phyloP scores from a whole-genome alignment of 2,329 filamentous ascomycete species.

The Pseudogymnoascus sp. region DNA sequence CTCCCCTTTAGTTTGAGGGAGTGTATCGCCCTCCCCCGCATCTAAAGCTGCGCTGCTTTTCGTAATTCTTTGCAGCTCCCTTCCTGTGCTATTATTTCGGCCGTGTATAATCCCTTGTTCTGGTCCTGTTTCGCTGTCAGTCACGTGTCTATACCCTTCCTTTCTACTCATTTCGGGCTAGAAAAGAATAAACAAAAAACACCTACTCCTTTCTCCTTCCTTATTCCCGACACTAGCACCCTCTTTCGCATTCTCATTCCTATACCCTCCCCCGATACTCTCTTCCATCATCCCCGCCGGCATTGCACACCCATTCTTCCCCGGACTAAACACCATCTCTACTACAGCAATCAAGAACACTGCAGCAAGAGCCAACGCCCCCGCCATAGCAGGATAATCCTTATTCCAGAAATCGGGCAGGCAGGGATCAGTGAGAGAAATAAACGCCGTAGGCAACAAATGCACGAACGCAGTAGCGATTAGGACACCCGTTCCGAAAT shows the following conservation, averaged over 20 bases:
- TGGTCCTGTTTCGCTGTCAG: not conserved
- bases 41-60: slow-evolving; percentile 54
- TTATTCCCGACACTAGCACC: not conserved
- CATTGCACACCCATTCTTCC: slow-evolving; percentile 15
- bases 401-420: slow-evolving; percentile 37
- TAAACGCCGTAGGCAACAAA: slow-evolving; percentile 53
- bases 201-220: not conserved
- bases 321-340: slow-evolving; percentile 44
- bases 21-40: slow-evolving; percentile 56
- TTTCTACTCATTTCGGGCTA: not conserved
- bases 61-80: slow-evolving; percentile 19
- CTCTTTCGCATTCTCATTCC: not conserved
- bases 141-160: not conserved
- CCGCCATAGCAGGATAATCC: slow-evolving; percentile 39
- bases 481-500: slow-evolving; percentile 71
- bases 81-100: slow-evolving; percentile 15
- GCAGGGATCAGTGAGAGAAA: slow-evolving; percentile 58
- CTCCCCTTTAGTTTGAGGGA: slow-evolving; percentile 47
- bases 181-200: not conserved
- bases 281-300: not conserved
- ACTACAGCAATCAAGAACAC: slow-evolving; percentile 41
- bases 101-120: not conserved
- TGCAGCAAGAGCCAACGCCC: slow-evolving; percentile 37
- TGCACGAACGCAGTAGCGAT: slow-evolving; percentile 79
- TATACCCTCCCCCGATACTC: not conserved